phyloP scores from a whole-genome alignment of 2,329 filamentous ascomycete species.

The Fusarium sp. region DNA sequence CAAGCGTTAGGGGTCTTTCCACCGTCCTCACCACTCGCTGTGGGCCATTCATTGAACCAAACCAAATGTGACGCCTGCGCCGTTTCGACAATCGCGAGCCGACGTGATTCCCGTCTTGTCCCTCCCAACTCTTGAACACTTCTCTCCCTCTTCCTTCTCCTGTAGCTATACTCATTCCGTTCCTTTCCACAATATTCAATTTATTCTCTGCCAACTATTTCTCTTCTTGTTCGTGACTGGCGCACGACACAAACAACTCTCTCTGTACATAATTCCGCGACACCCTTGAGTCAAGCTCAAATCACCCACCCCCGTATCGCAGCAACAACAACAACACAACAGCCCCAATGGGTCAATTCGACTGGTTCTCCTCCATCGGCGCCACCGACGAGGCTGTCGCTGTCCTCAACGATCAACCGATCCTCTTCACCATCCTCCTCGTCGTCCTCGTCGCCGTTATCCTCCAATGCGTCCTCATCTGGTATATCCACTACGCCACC shows the following conservation, averaged over 20 bases:
- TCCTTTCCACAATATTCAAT: constrained; percentile 6
- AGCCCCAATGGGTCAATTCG: constrained; percentile 63
- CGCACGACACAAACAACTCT: constrained; percentile 29
- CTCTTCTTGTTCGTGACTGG: constrained; percentile 42
- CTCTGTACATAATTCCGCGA: constrained; percentile 15
- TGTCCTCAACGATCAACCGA: constrained; percentile 70
- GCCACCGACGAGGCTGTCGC: constrained; percentile 69
- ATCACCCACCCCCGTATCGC: background rate
- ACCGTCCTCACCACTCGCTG: constrained; percentile 38
- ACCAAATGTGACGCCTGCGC: constrained; percentile 22
- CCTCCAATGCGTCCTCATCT: constrained; percentile 61
- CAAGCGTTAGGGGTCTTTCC: constrained; percentile 25
- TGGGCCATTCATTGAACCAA: constrained; percentile 29
- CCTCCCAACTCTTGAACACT: constrained; percentile 2
- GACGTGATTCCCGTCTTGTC: constrained; percentile 44
- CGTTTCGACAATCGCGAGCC: constrained; percentile 29
- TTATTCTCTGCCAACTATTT: constrained; percentile 11
- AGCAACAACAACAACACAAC: background rate
- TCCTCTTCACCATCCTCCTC: constrained; percentile 68
- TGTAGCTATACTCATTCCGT: constrained; percentile 17
- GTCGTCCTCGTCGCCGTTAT: constrained; percentile 64
- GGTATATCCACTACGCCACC: constrained; percentile 71
- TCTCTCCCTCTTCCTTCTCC: constrained; percentile 20
- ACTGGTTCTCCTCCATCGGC: constrained; percentile 68
- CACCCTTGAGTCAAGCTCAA: background rate